These are phyloP conservation scores for Cubamyces sp. DNA, from an alignment of 768 basidiomycete genomes.

Conservation along the genomic window DNA sequence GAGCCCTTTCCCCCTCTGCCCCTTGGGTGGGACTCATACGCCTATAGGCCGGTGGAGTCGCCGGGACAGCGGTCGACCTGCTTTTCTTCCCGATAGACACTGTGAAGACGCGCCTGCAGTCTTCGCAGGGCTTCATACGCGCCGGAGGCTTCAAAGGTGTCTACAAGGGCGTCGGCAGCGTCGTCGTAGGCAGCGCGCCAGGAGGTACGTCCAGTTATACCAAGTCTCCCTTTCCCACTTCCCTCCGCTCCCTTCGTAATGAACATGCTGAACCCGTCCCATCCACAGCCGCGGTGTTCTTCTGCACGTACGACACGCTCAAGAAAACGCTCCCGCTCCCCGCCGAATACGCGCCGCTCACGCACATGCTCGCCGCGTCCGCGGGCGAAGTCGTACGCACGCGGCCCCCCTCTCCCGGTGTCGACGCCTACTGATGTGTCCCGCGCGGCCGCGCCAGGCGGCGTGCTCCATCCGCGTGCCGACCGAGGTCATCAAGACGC, in stretches of 20 bases:
- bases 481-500: constrained; percentile 94
- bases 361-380: constrained; percentile 57
- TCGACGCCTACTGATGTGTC: constrained; percentile 16
- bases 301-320: constrained; percentile 89
- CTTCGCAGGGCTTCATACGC: constrained; percentile 78
- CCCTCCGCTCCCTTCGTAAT: no score
- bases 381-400: constrained; percentile 55
- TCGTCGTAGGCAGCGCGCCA: constrained; percentile 92
- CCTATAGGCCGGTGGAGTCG: constrained; percentile 80
- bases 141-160: constrained; percentile 91
- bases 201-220: constrained; percentile 62
- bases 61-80: constrained; percentile 92
- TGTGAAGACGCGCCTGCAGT: constrained; percentile 93
- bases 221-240: not conserved
- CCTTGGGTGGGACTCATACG: not conserved
- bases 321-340: constrained; percentile 74
- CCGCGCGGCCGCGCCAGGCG: constrained; percentile 46
- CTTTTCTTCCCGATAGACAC: constrained; percentile 98
- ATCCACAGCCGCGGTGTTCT: constrained; percentile 87
- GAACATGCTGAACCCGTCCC: constrained; percentile 2
- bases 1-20: constrained; percentile 7
- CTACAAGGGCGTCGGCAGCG: constrained; percentile 93
- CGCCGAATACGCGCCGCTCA: constrained; percentile 64
- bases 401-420: not conserved
- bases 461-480: constrained; percentile 95